These are phyloP conservation scores for Aspergillus pseudoviridinutans DNA, from an alignment of 2,329 filamentous ascomycete species.

Conservation along the genomic window DNA sequence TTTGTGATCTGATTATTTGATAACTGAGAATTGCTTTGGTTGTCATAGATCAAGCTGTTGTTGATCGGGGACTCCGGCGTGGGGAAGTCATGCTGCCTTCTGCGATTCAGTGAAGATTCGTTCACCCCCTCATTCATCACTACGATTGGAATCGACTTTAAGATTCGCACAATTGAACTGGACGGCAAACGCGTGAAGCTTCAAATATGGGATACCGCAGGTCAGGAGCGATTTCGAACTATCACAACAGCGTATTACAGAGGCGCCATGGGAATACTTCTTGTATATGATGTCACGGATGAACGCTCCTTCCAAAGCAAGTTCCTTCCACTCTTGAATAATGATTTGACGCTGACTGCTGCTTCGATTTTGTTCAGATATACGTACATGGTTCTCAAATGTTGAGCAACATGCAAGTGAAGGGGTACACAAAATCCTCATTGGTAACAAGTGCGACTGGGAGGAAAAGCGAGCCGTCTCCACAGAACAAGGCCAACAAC, in stretches of 20 bases:
- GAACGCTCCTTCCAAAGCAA: constrained; percentile 92
- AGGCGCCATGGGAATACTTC: constrained; percentile 94
- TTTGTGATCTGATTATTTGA: constrained; percentile 2
- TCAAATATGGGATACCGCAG: constrained; percentile 99
- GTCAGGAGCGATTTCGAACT: constrained; percentile 96
- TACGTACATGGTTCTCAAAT: constrained; percentile 99
- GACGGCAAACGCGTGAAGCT: constrained; percentile 98
- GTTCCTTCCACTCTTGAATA: constrained; percentile 29
- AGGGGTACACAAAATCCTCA: constrained; percentile 98
- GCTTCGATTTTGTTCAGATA: constrained; percentile 59
- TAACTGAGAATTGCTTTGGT: constrained; percentile 16
- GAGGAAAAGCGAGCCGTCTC: constrained; percentile 96
- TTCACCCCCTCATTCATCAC: constrained; percentile 98
- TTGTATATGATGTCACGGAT: constrained; percentile 98
- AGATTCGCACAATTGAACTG: constrained; percentile 97
- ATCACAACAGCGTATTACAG: constrained; percentile 99
- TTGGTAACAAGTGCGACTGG: constrained; percentile 99
- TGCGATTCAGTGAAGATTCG: constrained; percentile 95
- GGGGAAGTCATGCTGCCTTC: constrained; percentile 93
- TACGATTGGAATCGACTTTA: constrained; percentile 99
- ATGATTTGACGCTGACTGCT: constrained; percentile 8
- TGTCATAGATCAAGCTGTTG: constrained; percentile 81
- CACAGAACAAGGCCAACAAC: constrained; percentile 85
- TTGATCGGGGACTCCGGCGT: constrained; percentile 96
- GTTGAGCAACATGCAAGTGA: constrained; percentile 97